Evolutionary conservation across 176 grass and related monocot genomes (phyloP).

Genomic region (Zoysia japonica): DNA sequence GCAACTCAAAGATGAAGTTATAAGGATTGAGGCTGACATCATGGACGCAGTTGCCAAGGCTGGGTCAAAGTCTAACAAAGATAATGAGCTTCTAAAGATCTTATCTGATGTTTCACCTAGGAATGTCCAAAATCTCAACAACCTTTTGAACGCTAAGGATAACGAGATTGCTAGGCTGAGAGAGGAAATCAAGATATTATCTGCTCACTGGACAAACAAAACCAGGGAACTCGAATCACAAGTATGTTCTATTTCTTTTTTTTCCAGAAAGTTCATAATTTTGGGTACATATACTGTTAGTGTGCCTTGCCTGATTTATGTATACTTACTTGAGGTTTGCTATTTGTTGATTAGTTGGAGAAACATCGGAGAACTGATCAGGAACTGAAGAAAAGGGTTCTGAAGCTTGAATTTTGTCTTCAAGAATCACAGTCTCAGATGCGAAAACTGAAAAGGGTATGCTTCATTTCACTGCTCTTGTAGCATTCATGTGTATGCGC

Average conservation of each 20-base stretch:
- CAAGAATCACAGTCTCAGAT: conserved; percentile 93
- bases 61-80: conserved; percentile 51
- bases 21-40: conserved; percentile 70
- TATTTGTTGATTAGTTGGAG: conserved; percentile 61
- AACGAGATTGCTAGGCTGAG: conserved; percentile 71
- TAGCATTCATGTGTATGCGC: conserved; percentile 24
- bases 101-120: conserved; percentile 75
- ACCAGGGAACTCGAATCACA: conserved; percentile 83
- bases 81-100: conserved; percentile 70
- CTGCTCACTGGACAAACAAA: conserved; percentile 80
- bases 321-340: conserved; percentile 18
- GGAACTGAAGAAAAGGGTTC: conserved; percentile 84
- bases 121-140: conserved; percentile 80
- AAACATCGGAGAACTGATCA: conserved; percentile 76
- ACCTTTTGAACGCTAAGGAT: conserved; percentile 75
- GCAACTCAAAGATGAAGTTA: conserved; percentile 70
- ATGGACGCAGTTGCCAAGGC: conserved; percentile 64
- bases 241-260: conserved; percentile 39
- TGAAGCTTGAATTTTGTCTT: conserved; percentile 97
- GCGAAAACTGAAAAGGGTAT: conserved; percentile 84
- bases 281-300: background rate
- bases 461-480: background rate
- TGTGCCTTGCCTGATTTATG: background rate
- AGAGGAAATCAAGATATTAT: conserved; percentile 89
- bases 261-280: conserved; percentile 1